Conservation (phyloP, 2,329 filamentous ascomycete genomes). For the Colletotrichum sp. region DNA sequence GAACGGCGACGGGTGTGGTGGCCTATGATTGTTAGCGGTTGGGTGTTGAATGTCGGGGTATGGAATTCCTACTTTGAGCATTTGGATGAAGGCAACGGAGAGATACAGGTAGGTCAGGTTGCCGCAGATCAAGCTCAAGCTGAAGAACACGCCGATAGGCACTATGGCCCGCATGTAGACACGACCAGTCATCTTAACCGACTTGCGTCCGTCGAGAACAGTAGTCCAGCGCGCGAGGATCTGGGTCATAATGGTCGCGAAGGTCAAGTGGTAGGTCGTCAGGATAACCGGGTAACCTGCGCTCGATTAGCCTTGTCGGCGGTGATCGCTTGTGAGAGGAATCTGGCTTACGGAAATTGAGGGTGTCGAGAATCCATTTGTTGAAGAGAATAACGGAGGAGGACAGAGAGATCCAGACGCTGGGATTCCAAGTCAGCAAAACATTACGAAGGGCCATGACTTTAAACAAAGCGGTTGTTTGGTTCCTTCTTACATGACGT, state of each 20-base stretch:
- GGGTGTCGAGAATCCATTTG: slow-evolving; percentile 93
- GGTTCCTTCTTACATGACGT: slow-evolving; percentile 68
- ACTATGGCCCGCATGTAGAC: slow-evolving; percentile 94
- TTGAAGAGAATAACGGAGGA: slow-evolving; percentile 98
- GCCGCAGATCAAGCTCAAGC: slow-evolving; percentile 92
- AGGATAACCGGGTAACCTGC: slow-evolving; percentile 78
- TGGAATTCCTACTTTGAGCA: slow-evolving; percentile 79
- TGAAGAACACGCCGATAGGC: slow-evolving; percentile 95
- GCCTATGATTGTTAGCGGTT: slow-evolving; percentile 59
- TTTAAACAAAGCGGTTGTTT: background rate
- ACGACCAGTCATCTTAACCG: slow-evolving; percentile 94
- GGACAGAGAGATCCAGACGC: slow-evolving; percentile 90
- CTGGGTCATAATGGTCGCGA: slow-evolving; percentile 94
- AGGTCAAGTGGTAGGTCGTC: slow-evolving; percentile 94
- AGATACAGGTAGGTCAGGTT: slow-evolving; percentile 96
- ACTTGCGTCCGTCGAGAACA: slow-evolving; percentile 91
- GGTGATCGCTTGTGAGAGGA: background rate
- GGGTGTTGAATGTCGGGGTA: too few relatives aligned
- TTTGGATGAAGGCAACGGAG: slow-evolving; percentile 96
- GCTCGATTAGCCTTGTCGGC: slow-evolving; percentile 46
- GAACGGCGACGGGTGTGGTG: slow-evolving; percentile 91
- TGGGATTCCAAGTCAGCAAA: slow-evolving; percentile 39
- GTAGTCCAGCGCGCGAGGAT: slow-evolving; percentile 87
- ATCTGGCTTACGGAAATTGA: slow-evolving; percentile 68
- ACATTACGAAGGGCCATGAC: background rate